A percentile compares a stretch with the other conserved stretches of the same genome.
Evolutionary conservation across 2,329 filamentous ascomycete genomes (phyloP).

Genomic region (Colletotrichum godetiae): DNA sequence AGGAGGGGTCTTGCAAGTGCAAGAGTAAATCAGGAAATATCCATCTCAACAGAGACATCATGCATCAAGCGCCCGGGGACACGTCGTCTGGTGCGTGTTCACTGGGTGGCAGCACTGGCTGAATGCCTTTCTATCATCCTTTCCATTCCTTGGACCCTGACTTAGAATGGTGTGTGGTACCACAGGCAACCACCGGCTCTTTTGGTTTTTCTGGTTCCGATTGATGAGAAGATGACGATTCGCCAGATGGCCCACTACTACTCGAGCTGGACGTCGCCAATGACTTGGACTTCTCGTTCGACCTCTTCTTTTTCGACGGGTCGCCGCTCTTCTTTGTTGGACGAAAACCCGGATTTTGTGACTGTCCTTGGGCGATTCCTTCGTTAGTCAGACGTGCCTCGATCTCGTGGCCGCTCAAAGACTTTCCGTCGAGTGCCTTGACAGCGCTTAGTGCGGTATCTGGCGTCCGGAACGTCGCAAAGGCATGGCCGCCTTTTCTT

Average conservation of each 20-base stretch:
- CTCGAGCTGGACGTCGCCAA: too few species aligned
- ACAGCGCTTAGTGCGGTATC: background rate
- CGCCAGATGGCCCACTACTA: background rate
- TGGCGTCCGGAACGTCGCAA: constrained; percentile 19
- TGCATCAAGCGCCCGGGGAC: background rate
- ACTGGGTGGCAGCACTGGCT: background rate
- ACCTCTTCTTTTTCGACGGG: too few species aligned
- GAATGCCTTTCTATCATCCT: background rate
- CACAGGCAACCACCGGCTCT: background rate
- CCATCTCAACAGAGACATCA: background rate
- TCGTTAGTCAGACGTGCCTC: constrained; percentile 10
- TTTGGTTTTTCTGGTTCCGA: background rate
- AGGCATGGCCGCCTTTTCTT: constrained; percentile 10
- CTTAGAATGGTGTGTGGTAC: background rate
- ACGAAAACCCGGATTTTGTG: background rate
- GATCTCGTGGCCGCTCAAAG: background rate
- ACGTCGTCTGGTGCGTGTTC: background rate
- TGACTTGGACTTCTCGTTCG: too few species aligned
- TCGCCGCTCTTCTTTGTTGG: too few species aligned
- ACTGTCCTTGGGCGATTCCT: constrained; percentile 1
- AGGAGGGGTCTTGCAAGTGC: background rate
- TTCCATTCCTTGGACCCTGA: constrained; percentile 12
- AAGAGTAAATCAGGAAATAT: background rate
- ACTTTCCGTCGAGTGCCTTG: constrained; percentile 9
- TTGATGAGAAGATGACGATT: constrained; percentile 6